These are phyloP conservation scores for Lipomyces spencermartinsiae DNA, from an alignment of 805 yeast species.

Conservation along the genomic window DNA sequence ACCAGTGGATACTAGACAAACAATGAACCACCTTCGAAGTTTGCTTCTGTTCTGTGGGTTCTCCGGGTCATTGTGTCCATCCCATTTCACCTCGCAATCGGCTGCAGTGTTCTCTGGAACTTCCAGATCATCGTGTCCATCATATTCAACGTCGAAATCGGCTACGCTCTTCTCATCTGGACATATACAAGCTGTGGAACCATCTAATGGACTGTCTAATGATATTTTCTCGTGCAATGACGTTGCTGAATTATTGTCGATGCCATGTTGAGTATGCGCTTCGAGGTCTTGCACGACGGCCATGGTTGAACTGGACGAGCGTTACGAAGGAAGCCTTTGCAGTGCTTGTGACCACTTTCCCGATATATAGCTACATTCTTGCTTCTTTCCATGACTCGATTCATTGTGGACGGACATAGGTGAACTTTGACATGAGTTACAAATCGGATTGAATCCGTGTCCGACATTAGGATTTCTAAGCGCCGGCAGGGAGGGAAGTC, in stretches of 20 bases:
- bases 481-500: neutral
- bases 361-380: neutral
- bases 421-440: neutral
- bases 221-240: neutral
- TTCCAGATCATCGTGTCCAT: no score
- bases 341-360: neutral
- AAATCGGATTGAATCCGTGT: neutral
- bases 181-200: neutral
- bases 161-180: neutral
- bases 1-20: slow-evolving; percentile 39
- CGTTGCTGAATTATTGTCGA: neutral
- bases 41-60: slow-evolving; percentile 48
- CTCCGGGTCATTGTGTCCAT: slow-evolving; percentile 44
- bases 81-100: slow-evolving; percentile 28
- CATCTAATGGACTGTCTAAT: neutral
- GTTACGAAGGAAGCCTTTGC: neutral
- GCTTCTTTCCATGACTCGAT: neutral
- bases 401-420: neutral
- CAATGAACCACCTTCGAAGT: slow-evolving; percentile 49
- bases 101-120: no score
- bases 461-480: neutral
- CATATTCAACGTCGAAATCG: no score
- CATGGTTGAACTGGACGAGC: neutral
- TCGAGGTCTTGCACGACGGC: neutral
- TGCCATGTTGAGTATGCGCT: neutral